Percentiles rank a stretch among this genome's conserved stretches.
Conservation (phyloP, 768 basidiomycete species). For the Lentinula sp. region DNA sequence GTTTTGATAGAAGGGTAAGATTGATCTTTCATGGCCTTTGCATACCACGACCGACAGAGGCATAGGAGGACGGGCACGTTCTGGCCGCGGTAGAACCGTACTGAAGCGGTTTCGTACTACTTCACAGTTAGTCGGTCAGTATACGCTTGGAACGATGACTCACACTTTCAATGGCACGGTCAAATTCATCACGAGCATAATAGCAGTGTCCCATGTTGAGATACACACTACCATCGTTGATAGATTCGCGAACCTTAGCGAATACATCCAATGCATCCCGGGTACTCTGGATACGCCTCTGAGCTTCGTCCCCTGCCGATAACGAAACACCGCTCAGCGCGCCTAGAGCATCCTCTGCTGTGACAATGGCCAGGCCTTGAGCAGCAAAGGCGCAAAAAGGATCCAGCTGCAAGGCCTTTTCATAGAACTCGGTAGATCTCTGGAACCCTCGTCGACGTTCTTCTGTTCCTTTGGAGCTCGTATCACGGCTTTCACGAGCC, state of each 20-base stretch:
- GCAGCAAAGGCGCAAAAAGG: conserved; percentile 88
- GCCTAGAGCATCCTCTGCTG: conserved; percentile 88
- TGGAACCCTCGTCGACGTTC: conserved; percentile 77
- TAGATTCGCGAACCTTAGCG: conserved; percentile 83
- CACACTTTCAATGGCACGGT: conserved; percentile 93
- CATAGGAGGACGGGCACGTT: conserved; percentile 77
- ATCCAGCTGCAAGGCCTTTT: conserved; percentile 83
- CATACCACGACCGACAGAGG: conserved; percentile 89
- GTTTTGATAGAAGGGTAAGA: conserved; percentile 75
- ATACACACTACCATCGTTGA: conserved; percentile 80
- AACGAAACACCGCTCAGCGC: conserved; percentile 48
- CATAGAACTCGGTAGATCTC: conserved; percentile 85
- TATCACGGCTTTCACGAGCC: conserved; percentile 78
- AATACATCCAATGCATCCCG: conserved; percentile 88
- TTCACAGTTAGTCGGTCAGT: neutral
- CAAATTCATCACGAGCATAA: conserved; percentile 89
- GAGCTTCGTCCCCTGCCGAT: conserved; percentile 53
- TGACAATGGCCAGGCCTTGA: conserved; percentile 90
- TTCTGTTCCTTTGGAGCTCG: conserved; percentile 45
- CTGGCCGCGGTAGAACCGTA: conserved; percentile 67
- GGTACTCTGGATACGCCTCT: conserved; percentile 63
- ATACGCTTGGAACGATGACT: conserved; percentile 19
- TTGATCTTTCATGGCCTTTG: conserved; percentile 88
- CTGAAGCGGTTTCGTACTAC: conserved; percentile 90
- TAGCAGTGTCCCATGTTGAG: conserved; percentile 97